phyloP scores from a whole-genome alignment of 805 yeast species.

The Nakazawaea wickerhamii region DNA sequence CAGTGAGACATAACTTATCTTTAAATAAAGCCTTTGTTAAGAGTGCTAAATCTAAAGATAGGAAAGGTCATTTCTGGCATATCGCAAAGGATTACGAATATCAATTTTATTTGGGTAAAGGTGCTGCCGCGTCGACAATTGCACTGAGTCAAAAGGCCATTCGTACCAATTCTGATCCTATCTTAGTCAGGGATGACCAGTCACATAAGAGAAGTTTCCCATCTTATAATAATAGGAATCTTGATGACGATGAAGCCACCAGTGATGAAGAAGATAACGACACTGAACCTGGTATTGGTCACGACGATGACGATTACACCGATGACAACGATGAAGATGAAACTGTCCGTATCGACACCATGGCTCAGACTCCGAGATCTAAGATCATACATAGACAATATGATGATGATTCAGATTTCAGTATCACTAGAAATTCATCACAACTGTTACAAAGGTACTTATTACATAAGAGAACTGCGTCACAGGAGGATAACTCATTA shows the following conservation, averaged over 20 bases:
- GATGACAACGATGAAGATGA: slow-evolving; percentile 12
- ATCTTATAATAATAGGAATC: neutral
- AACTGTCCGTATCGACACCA: slow-evolving; percentile 7
- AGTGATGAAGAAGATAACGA: slow-evolving; percentile 4
- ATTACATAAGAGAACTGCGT: slow-evolving; percentile 6
- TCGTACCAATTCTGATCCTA: too few relatives aligned
- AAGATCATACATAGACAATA: slow-evolving; percentile 8
- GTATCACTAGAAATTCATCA: slow-evolving; percentile 1
- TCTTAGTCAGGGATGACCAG: neutral
- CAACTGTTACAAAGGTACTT: slow-evolving; percentile 2
- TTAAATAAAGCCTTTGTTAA: slow-evolving; percentile 90
- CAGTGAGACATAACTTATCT: slow-evolving; percentile 90
- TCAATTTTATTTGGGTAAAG: slow-evolving; percentile 65
- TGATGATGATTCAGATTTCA: neutral
- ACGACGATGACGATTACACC: slow-evolving; percentile 8
- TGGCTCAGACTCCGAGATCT: slow-evolving; percentile 8
- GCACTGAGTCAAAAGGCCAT: too few relatives aligned
- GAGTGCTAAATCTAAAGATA: slow-evolving; percentile 85
- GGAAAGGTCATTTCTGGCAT: slow-evolving; percentile 92
- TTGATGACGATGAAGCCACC: neutral
- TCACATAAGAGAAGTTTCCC: neutral
- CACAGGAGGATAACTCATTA: slow-evolving; percentile 15
- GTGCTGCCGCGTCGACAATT: slow-evolving; percentile 33
- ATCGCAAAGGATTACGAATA: slow-evolving; percentile 79
- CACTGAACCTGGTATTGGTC: neutral